Conservation (phyloP, 2,329 filamentous ascomycete genomes). For the Ascochyta fabae region DNA sequence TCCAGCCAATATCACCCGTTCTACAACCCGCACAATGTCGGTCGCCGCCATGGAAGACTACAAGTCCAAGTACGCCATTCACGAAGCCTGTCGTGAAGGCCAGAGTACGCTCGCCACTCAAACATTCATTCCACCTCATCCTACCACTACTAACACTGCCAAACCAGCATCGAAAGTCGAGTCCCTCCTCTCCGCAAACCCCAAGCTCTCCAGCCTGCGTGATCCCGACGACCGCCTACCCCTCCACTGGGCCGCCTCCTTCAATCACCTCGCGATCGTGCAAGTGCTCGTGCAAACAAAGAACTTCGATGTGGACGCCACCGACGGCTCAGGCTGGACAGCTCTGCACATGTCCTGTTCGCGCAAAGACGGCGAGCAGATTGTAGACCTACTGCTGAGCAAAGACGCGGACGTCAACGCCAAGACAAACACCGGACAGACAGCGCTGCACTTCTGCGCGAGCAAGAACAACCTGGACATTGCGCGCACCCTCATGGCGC, state of each 20-base stretch:
- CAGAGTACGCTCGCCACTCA: conserved; percentile 64
- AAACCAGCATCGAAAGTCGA: conserved; percentile 71
- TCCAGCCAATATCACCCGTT: background rate
- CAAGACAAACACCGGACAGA: conserved; percentile 75
- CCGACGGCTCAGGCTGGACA: conserved; percentile 83
- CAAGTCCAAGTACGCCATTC: conserved; percentile 76
- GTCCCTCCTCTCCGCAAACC: conserved; percentile 77
- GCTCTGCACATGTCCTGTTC: conserved; percentile 83
- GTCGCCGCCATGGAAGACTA: conserved; percentile 34
- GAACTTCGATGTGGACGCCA: conserved; percentile 82
- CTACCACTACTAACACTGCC: conserved; percentile 50
- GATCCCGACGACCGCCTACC: conserved; percentile 90
- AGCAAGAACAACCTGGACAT: conserved; percentile 88
- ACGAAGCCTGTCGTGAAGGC: conserved; percentile 85
- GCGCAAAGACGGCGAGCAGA: conserved; percentile 72
- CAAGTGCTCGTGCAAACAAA: conserved; percentile 72
- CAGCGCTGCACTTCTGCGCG: conserved; percentile 87
- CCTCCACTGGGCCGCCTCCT: conserved; percentile 92
- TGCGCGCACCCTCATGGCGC: conserved; percentile 76
- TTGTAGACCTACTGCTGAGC: conserved; percentile 71
- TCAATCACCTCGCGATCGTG: conserved; percentile 78
- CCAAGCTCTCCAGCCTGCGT: conserved; percentile 73
- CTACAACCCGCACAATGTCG: background rate
- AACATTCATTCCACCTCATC: background rate
- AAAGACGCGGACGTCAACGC: conserved; percentile 75